These are phyloP conservation scores for Pluteus cervinus DNA, from an alignment of 768 basidiomycete species.

Conservation along the genomic window DNA sequence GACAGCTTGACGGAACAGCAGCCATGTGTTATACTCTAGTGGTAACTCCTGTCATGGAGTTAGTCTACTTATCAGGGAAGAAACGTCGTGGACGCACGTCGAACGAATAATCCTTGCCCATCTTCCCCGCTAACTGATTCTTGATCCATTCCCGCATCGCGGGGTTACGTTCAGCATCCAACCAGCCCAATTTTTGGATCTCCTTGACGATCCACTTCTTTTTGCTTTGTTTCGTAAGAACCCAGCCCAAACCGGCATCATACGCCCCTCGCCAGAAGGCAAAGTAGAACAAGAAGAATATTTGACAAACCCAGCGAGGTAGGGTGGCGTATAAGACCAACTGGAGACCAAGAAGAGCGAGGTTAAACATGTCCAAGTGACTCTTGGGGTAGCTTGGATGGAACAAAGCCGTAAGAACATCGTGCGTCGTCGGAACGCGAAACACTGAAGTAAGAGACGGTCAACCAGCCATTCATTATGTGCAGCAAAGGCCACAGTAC, in stretches of 20 bases:
- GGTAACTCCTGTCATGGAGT: slow-evolving; percentile 64
- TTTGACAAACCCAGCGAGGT: slow-evolving; percentile 44
- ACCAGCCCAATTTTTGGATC: slow-evolving; percentile 77
- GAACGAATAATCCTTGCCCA: slow-evolving; percentile 92
- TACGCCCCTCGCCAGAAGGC: slow-evolving; percentile 91
- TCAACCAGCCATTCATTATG: no score
- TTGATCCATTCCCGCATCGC: slow-evolving; percentile 75
- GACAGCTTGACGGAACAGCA: slow-evolving; percentile 92
- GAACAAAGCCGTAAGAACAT: slow-evolving; percentile 81
- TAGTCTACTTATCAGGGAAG: slow-evolving; percentile 4
- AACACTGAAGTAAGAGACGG: slow-evolving; percentile 55
- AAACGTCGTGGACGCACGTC: slow-evolving; percentile 38
- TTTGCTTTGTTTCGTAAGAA: slow-evolving; percentile 94
- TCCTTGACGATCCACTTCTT: slow-evolving; percentile 87
- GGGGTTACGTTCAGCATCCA: slow-evolving; percentile 68
- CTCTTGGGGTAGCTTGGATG: slow-evolving; percentile 81
- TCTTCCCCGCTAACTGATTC: slow-evolving; percentile 81
- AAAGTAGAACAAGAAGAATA: slow-evolving; percentile 88
- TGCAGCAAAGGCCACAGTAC: slow-evolving; percentile 28
- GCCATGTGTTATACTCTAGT: slow-evolving; percentile 93
- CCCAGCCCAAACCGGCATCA: slow-evolving; percentile 90
- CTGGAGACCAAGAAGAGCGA: slow-evolving; percentile 75
- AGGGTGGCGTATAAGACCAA: slow-evolving; percentile 64
- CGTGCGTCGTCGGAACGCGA: slow-evolving; percentile 86
- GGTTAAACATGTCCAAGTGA: slow-evolving; percentile 80